Percentiles rank a stretch among this genome's conserved stretches.
Evolutionary conservation across 805 yeast species (phyloP).

Genomic region (Saturnispora silvae): DNA sequence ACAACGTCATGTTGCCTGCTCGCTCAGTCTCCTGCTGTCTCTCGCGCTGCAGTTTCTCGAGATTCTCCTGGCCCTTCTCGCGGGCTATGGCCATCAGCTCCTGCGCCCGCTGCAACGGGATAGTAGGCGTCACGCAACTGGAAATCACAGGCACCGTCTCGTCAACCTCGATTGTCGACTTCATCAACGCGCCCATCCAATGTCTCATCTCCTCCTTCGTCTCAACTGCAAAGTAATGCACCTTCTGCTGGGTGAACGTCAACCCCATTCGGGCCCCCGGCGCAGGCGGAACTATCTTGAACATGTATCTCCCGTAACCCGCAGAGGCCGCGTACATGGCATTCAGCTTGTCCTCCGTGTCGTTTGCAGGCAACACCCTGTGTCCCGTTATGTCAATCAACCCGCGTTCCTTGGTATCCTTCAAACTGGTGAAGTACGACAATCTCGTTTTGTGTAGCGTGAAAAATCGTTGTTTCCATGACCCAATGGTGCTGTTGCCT

Average conservation of each 20-base stretch:
- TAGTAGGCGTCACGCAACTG: conserved; percentile 92
- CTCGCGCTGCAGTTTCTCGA: conserved; percentile 37
- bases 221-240: conserved; percentile 94
- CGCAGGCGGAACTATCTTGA: conserved; percentile 91
- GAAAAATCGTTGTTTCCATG: conserved; percentile 84
- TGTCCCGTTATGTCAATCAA: conserved; percentile 93
- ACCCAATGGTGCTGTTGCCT: conserved; percentile 74
- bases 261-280: conserved; percentile 94
- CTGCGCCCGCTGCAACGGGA: conserved; percentile 77
- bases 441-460: conserved; percentile 86
- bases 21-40: conserved; percentile 9
- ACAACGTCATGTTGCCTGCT: background rate
- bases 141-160: conserved; percentile 86
- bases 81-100: conserved; percentile 75
- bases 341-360: conserved; percentile 64
- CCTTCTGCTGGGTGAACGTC: conserved; percentile 91
- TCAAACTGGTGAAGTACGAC: conserved; percentile 71
- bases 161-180: conserved; percentile 93
- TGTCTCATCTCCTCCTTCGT: conserved; percentile 81
- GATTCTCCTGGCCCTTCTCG: conserved; percentile 52
- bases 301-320: conserved; percentile 88
- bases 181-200: conserved; percentile 92
- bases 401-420: conserved; percentile 82
- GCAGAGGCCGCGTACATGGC: conserved; percentile 87
- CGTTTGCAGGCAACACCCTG: conserved; percentile 71